These are phyloP conservation scores for Gymnopus androsaceus DNA, from an alignment of 1,284 basidiomycete genomes.

Conservation along the genomic window DNA sequence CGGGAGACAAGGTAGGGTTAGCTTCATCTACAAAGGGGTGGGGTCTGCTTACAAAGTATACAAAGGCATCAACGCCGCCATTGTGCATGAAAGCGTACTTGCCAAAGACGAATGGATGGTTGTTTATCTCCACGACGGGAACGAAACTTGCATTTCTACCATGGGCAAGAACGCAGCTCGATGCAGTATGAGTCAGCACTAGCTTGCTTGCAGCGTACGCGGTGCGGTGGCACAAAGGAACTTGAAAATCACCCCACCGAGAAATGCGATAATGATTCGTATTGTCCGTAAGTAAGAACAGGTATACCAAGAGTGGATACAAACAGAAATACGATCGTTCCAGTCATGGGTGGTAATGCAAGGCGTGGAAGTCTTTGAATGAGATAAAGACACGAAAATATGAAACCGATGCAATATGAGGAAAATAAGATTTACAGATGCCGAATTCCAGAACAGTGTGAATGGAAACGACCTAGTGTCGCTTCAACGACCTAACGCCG, in stretches of 20 bases:
- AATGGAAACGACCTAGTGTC: constrained; percentile 5
- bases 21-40: not conserved
- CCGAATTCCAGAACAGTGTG: not conserved
- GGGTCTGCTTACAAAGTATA: not conserved
- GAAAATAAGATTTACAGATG: not conserved
- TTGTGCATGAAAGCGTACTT: not conserved
- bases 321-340: no score
- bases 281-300: not conserved
- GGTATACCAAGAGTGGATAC: no score
- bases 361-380: not conserved
- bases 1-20: no score
- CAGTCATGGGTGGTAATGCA: not conserved
- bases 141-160: not conserved
- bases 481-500: constrained; percentile 7
- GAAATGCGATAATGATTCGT: no score
- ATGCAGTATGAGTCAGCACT: not conserved
- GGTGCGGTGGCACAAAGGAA: not conserved
- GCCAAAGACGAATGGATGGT: not conserved
- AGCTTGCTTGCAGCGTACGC: not conserved
- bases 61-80: not conserved
- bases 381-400: not conserved
- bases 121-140: not conserved
- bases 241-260: no score
- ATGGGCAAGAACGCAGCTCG: not conserved
- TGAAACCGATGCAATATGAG: not conserved